Conservation (phyloP, 768 basidiomycete genomes). For the Agrocybe pediades region DNA sequence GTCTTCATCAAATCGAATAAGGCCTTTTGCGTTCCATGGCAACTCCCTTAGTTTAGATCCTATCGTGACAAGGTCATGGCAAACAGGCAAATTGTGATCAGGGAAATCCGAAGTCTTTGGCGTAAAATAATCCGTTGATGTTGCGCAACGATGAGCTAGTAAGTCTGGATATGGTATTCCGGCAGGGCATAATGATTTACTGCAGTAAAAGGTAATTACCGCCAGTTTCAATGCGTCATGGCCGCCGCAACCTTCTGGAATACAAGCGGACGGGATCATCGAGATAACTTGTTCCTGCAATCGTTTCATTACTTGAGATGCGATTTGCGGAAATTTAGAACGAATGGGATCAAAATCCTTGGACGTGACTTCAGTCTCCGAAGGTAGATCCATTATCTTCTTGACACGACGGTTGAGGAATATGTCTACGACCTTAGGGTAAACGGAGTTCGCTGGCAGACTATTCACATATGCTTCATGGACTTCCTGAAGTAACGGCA, state of each 20-base stretch:
- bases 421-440: neutral
- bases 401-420: neutral
- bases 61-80: no score
- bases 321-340: slow-evolving; percentile 1
- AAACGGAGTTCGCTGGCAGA: neutral
- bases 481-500: neutral
- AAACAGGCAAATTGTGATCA: no score
- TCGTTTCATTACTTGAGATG: neutral
- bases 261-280: neutral
- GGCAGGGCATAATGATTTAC: neutral
- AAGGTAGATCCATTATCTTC: no score
- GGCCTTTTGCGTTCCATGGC: no score
- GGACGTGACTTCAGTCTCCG: no score
- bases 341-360: no score
- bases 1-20: no score
- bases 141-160: slow-evolving; percentile 7
- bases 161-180: slow-evolving; percentile 10
- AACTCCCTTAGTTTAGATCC: no score
- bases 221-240: slow-evolving; percentile 24
- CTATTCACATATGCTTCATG: neutral
- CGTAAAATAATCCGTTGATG: no score
- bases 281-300: slow-evolving; percentile 3
- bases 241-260: neutral
- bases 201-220: slow-evolving; percentile 24
- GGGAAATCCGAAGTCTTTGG: no score